Percentiles rank a stretch among this genome's conserved stretches.
These are phyloP conservation scores for Dalbergia cultrata DNA, from an alignment of 306 rosid genomes.

Conservation along the genomic window DNA sequence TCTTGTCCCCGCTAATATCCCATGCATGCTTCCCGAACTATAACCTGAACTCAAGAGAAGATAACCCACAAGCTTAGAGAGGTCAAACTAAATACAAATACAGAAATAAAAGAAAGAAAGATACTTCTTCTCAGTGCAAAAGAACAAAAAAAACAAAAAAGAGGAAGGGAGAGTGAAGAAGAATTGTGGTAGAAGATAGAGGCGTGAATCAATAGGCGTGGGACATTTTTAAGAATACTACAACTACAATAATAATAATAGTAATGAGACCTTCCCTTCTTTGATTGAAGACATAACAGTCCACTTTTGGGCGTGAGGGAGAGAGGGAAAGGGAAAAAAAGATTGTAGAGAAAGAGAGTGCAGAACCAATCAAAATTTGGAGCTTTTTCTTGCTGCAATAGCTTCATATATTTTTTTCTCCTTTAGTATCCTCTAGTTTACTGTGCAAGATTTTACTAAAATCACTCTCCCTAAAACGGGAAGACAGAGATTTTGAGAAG, in stretches of 20 bases:
- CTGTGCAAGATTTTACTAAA: conserved; percentile 47
- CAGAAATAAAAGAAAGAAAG: no score
- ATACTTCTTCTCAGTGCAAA: no score
- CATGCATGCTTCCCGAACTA: conserved; percentile 72
- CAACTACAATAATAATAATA: no score
- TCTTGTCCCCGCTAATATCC: conserved; percentile 44
- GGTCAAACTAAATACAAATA: background rate
- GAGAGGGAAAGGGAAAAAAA: conserved; percentile 44
- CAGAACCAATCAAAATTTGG: conserved; percentile 53
- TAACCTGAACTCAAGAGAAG: conserved; percentile 51
- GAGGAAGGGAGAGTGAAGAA: background rate
- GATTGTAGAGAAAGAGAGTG: conserved; percentile 40
- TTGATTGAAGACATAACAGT: conserved; percentile 38
- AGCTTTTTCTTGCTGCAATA: conserved; percentile 39
- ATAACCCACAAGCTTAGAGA: conserved; percentile 15
- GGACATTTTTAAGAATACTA: conserved; percentile 22
- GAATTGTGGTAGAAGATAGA: conserved; percentile 32
- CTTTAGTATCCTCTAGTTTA: conserved; percentile 47
- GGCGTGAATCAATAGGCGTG: conserved; percentile 28
- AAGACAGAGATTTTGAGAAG: conserved; percentile 20
- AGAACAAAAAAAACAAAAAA: no score
- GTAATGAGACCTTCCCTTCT: conserved; percentile 26
- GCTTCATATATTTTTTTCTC: conserved; percentile 49
- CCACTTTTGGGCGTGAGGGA: conserved; percentile 22
- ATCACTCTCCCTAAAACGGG: conserved; percentile 49